Base-by-base conservation (phyloP, 441 rosid genomes). In the Adansonia rubrostipa region DNA sequence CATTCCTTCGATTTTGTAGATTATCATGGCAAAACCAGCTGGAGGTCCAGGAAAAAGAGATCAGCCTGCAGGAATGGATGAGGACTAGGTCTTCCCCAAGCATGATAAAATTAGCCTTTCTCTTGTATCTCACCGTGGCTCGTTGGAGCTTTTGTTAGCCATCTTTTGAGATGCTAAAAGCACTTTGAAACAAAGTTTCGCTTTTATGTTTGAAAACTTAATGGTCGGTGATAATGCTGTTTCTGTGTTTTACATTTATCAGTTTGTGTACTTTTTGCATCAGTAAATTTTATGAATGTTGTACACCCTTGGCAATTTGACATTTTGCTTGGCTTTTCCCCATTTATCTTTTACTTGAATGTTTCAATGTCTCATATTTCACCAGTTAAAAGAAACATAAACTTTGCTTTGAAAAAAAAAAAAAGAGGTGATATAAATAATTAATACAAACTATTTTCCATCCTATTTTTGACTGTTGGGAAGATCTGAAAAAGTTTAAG, bases 1-100 rank as follows among this genome's bases (percentile, higher is more conserved):
- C 73, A 45, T 36, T 57, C 57, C 65, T 68, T 83, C 67, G 75
- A 76, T 22, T 48, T 15, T 83, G 88, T 92, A 97, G 99, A 97
- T 95, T 74, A 95, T 97, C 82, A 97, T 97, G 99, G 89, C 99
- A 36, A 97, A 97, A 85, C 98, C 93, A 79, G 99, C 99, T 0
- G 99, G 99, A 82, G 99, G 99, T 45, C 99, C 99, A 20, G 51
- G 6, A 42, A 93, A 84, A 84, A 91, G 96, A 90, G 96, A 89
- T 61, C 92, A 87, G 77, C 89, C 95, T 54, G 97, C 96, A 47
- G 98, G 89, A 62, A 86, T 85, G 82, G 99, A 95, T 24, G 99
- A 95, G 81, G 99, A 97, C 83, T 95, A 92, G 83, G 13, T 36
- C n/a, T 53, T 40, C 15, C 40, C 33, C 22, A 17, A 63, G 10